These are phyloP conservation scores for Xylariales sp. DNA, from an alignment of 2,329 filamentous ascomycete species.

Conservation along the genomic window DNA sequence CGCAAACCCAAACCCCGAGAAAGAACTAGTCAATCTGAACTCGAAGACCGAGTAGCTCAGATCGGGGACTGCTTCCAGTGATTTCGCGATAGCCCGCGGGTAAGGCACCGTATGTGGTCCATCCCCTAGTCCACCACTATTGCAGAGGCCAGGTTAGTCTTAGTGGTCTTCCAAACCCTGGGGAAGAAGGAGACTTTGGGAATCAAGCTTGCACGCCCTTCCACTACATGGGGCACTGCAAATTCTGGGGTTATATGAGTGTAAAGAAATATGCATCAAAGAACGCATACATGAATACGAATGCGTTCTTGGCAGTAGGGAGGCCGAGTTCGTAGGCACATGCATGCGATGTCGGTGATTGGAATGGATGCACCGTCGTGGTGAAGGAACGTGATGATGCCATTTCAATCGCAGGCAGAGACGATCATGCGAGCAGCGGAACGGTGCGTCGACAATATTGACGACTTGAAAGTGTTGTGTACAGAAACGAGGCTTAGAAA, in stretches of 20 bases:
- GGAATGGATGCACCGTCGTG: conserved; percentile 42
- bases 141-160: not conserved
- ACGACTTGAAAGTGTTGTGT: too few relatives aligned
- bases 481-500: too few relatives aligned
- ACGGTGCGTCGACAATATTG: too few relatives aligned
- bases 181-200: not conserved
- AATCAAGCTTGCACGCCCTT: too few relatives aligned
- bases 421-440: too few relatives aligned
- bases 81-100: conserved; percentile 39
- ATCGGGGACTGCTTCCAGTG: conserved; percentile 32
- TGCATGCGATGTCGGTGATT: conserved; percentile 33
- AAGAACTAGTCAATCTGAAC: conserved; percentile 50
- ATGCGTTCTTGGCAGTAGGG: conserved; percentile 44
- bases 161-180: not conserved
- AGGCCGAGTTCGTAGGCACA: conserved; percentile 45
- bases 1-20: conserved; percentile 45
- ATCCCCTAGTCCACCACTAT: conserved; percentile 62
- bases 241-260: too few relatives aligned
- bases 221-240: too few relatives aligned
- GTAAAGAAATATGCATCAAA: too few relatives aligned
- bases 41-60: conserved; percentile 52
- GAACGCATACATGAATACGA: conserved; percentile 52
- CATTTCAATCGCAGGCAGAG: too few relatives aligned
- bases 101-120: conserved; percentile 63
- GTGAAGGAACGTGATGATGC: conserved; percentile 28